Evolutionary conservation across 176 grass and related monocot species (phyloP).

Genomic region (Aegilops umbellulata): DNA sequence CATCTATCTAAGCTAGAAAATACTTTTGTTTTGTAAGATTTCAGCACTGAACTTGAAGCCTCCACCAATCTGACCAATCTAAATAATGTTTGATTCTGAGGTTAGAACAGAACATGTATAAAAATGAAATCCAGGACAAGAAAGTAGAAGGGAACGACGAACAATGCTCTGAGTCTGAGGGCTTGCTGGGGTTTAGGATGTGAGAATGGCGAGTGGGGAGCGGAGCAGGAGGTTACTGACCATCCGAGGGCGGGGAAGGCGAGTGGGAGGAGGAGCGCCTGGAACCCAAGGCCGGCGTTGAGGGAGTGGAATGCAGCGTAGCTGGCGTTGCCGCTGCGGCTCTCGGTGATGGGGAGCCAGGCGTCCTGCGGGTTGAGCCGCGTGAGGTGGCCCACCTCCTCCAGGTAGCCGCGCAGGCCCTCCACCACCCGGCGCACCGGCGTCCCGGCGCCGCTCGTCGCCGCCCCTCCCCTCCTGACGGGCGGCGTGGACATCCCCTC

Average conservation of each 20-base stretch:
- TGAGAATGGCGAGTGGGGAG: background rate
- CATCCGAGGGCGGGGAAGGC: conserved; percentile 82
- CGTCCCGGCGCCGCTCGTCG: conserved; percentile 44
- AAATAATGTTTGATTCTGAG: background rate
- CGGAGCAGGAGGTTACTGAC: conserved; percentile 16
- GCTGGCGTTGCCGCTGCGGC: conserved; percentile 83
- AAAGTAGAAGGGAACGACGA: background rate
- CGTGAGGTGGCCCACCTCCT: conserved; percentile 96
- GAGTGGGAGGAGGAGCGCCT: conserved; percentile 94
- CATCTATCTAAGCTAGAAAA: background rate
- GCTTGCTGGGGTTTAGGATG: background rate
- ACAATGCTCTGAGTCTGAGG: background rate
- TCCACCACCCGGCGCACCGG: conserved; percentile 79
- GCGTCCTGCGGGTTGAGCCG: conserved; percentile 92
- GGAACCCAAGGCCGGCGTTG: conserved; percentile 92
- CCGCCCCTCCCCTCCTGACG: conserved; percentile 10
- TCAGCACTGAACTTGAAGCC: background rate
- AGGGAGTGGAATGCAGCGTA: conserved; percentile 93
- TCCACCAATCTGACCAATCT: background rate
- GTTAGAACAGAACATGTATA: background rate
- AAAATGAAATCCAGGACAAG: background rate
- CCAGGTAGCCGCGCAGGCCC: conserved; percentile 85
- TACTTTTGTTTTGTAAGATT: no score
- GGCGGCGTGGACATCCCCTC: conserved; percentile 45
- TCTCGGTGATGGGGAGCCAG: conserved; percentile 96